Conservation (phyloP, 345 rosid species). For the Clausena lansium region DNA sequence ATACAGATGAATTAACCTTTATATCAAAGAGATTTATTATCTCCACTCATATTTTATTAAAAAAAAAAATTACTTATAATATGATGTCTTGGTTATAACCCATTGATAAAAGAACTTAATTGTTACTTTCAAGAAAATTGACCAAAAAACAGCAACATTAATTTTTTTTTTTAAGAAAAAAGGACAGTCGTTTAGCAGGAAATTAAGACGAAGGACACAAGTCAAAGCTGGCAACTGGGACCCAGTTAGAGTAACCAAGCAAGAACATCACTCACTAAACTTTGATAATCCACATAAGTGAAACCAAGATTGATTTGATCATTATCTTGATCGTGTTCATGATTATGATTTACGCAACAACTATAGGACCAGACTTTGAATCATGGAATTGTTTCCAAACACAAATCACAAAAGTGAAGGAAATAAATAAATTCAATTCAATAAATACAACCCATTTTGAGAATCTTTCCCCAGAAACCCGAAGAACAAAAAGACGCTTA, state of each 20-base stretch:
- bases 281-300: background rate
- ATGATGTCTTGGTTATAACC: too few species aligned
- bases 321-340: background rate
- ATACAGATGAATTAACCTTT: too few species aligned
- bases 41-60: too few species aligned
- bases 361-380: slow-evolving; percentile 6
- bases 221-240: slow-evolving; percentile 17
- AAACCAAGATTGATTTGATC: background rate
- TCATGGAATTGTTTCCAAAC: slow-evolving; percentile 14
- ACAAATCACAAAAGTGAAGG: background rate
- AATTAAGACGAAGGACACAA: slow-evolving; percentile 1
- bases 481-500: slow-evolving; percentile 18
- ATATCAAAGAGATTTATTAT: too few species aligned
- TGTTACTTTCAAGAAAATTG: too few species aligned
- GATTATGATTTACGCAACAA: slow-evolving; percentile 8
- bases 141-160: background rate
- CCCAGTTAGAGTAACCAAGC: slow-evolving; percentile 20
- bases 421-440: background rate
- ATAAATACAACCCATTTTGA: background rate
- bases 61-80: too few species aligned
- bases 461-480: slow-evolving; percentile 4
- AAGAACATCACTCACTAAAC: slow-evolving; percentile 10
- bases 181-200: background rate
- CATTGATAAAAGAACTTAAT: too few species aligned
- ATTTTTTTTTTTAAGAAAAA: background rate